Evolutionary conservation across 371 early-diverging fungal genomes (phyloP).

Genomic region (Mortierella sp.): DNA sequence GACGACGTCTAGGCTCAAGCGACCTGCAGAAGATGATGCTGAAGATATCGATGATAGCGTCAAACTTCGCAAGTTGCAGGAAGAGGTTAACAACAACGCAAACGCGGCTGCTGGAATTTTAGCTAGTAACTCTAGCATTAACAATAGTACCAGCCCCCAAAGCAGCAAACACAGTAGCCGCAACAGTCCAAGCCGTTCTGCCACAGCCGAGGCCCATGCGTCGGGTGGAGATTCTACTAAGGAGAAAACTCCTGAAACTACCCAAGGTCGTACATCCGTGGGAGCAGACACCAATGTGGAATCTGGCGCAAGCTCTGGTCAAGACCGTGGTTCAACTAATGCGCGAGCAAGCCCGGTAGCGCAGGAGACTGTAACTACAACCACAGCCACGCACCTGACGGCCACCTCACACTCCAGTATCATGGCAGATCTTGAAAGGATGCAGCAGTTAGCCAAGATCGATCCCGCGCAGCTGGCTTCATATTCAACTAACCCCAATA

Average conservation of each 20-base stretch:
- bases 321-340: neutral
- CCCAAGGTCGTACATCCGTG: neutral
- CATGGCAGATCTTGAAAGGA: slow-evolving; percentile 53
- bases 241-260: neutral
- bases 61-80: slow-evolving; percentile 53
- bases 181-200: slow-evolving; percentile 25
- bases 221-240: slow-evolving; percentile 5
- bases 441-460: slow-evolving; percentile 51
- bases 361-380: slow-evolving; percentile 21
- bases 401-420: slow-evolving; percentile 43
- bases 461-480: slow-evolving; percentile 52
- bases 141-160: slow-evolving; percentile 17
- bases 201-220: slow-evolving; percentile 24
- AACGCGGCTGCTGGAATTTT: slow-evolving; percentile 49
- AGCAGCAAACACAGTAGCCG: slow-evolving; percentile 29
- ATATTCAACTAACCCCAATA: slow-evolving; percentile 53
- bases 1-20: slow-evolving; percentile 26
- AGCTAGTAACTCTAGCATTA: slow-evolving; percentile 17
- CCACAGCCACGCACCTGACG: slow-evolving; percentile 31
- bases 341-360: slow-evolving; percentile 19
- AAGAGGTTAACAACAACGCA: slow-evolving; percentile 53
- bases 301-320: neutral
- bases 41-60: slow-evolving; percentile 46
- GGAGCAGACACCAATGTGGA: neutral
- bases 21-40: slow-evolving; percentile 40